A percentile compares a stretch with the other conserved stretches of the same genome.
Evolutionary conservation across 2,329 filamentous ascomycete genomes (phyloP).

Genomic region (Cladosporium cucumerinum): DNA sequence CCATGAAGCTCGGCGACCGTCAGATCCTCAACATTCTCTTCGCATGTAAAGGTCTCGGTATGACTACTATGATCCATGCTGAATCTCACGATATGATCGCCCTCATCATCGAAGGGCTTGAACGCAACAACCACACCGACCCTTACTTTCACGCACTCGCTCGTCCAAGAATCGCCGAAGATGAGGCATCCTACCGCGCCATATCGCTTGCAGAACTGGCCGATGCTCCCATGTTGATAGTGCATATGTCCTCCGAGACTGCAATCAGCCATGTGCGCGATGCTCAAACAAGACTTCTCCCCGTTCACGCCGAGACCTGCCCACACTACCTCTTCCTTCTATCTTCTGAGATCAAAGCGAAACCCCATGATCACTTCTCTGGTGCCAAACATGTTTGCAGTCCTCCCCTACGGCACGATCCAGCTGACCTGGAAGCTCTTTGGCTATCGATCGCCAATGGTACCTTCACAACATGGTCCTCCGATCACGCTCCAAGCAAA

Average conservation of each 20-base stretch:
- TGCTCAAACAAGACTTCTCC: conserved; percentile 35
- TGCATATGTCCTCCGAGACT: conserved; percentile 48
- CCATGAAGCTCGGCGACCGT: conserved; percentile 49
- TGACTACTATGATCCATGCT: conserved; percentile 51
- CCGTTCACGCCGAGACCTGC: conserved; percentile 39
- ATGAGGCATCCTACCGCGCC: conserved; percentile 50
- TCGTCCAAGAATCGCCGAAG: conserved; percentile 46
- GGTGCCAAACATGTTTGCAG: conserved; percentile 38
- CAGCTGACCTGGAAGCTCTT: conserved; percentile 33
- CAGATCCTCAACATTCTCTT: conserved; percentile 53
- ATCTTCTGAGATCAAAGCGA: conserved; percentile 31
- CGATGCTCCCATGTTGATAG: conserved; percentile 52
- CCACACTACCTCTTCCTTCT: conserved; percentile 38
- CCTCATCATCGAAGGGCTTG: conserved; percentile 43
- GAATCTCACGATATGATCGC: conserved; percentile 48
- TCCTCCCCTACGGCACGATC: conserved; percentile 33
- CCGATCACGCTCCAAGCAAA: conserved; percentile 39
- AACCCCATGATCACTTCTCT: conserved; percentile 34
- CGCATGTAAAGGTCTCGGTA: conserved; percentile 42
- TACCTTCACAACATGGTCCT: conserved; percentile 35
- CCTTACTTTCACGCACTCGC: conserved; percentile 48
- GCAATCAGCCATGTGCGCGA: conserved; percentile 35
- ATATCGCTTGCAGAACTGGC: conserved; percentile 50
- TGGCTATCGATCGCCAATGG: conserved; percentile 37
- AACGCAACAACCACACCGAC: conserved; percentile 38